Evolutionary conservation across 345 rosid genomes (phyloP).

Genomic region (Gossypium arboreum): DNA sequence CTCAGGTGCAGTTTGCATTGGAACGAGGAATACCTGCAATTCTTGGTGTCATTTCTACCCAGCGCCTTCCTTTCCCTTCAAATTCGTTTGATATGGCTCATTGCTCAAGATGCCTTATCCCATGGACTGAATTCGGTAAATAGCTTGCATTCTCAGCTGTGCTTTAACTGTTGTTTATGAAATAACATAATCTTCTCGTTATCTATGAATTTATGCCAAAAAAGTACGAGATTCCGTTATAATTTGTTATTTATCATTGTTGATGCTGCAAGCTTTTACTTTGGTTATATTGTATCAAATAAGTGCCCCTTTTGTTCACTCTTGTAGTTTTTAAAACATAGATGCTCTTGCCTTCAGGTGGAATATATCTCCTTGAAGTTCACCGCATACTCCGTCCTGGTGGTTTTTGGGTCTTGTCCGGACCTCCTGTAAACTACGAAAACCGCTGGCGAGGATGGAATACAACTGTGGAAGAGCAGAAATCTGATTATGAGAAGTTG

Average conservation of each 20-base stretch:
- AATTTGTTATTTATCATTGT: too few relatives aligned
- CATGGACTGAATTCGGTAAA: constrained; percentile 98
- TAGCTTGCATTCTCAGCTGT: background rate
- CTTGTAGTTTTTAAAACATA: constrained; percentile 11
- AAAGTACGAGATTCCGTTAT: too few relatives aligned
- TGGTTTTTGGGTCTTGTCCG: constrained; percentile 97
- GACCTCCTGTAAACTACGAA: constrained; percentile 95
- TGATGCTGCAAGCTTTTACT: too few relatives aligned
- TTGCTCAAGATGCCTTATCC: constrained; percentile 99
- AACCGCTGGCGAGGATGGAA: constrained; percentile 96
- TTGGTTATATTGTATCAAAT: background rate
- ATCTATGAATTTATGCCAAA: background rate
- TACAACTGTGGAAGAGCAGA: constrained; percentile 90
- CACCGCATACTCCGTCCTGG: constrained; percentile 96
- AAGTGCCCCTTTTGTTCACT: background rate
- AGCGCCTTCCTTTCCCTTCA: constrained; percentile 97
- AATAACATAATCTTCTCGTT: background rate
- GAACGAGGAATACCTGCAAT: constrained; percentile 99
- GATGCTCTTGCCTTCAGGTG: constrained; percentile 54
- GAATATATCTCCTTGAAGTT: constrained; percentile 84
- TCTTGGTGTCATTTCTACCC: constrained; percentile 94
- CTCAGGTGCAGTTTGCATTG: constrained; percentile 96
- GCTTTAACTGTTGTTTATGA: background rate
- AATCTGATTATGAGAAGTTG: constrained; percentile 76
- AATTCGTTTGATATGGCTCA: constrained; percentile 98